These are phyloP conservation scores for Pistacia integerrima DNA, from an alignment of 345 rosid species.

Conservation along the genomic window DNA sequence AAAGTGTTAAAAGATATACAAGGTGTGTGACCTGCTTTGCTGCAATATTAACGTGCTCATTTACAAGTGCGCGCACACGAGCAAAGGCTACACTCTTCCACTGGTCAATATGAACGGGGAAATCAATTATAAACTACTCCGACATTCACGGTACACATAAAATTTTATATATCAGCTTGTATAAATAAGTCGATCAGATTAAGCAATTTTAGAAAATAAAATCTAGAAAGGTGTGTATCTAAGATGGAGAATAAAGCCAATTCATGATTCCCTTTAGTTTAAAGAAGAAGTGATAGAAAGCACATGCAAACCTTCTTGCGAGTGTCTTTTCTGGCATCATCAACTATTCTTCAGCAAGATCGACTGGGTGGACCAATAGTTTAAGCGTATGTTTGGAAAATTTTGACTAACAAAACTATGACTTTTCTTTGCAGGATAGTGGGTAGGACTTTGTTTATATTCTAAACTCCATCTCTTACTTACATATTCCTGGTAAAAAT, in stretches of 20 bases:
- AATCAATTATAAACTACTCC: constrained; percentile 18
- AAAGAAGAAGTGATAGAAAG: constrained; percentile 29
- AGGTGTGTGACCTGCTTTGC: background rate
- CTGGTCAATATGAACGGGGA: constrained; percentile 24
- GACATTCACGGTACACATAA: constrained; percentile 23
- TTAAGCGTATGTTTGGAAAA: constrained; percentile 4
- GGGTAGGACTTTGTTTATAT: background rate
- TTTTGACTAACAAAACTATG: constrained; percentile 1
- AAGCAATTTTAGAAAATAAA: constrained; percentile 25
- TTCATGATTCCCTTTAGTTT: constrained; percentile 42
- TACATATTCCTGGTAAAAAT: background rate
- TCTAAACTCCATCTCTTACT: background rate
- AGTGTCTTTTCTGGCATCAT: constrained; percentile 21
- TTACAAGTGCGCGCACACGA: background rate
- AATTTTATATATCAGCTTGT: constrained; percentile 3
- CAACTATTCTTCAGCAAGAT: constrained; percentile 17
- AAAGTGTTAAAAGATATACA: background rate
- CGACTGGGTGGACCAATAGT: background rate
- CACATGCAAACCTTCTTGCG: constrained; percentile 44
- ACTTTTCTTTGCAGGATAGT: background rate
- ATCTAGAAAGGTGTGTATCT: constrained; percentile 20
- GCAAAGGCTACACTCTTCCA: background rate
- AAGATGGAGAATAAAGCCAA: constrained; percentile 34
- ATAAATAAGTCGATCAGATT: background rate
- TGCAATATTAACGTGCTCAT: background rate